Conservation (phyloP, 2,329 filamentous ascomycete genomes). For the Fusarium azukiicola region DNA sequence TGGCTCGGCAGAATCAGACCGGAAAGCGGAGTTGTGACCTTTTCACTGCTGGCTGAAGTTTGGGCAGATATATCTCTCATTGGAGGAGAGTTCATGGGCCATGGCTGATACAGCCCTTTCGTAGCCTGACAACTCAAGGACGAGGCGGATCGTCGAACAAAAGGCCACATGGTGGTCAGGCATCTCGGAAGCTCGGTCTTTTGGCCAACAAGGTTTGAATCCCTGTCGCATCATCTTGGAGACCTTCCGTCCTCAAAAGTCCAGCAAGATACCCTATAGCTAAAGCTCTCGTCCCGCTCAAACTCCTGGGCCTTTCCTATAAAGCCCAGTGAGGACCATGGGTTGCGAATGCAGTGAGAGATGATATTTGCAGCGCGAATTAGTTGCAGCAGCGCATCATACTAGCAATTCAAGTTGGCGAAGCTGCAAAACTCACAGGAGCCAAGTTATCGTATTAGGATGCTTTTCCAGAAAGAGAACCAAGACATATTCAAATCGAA, state of each 20-base stretch:
- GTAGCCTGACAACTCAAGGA: not conserved
- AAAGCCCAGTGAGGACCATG: too few relatives aligned
- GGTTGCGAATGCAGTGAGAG: too few relatives aligned
- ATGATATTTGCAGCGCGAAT: too few relatives aligned
- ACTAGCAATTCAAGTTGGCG: too few relatives aligned
- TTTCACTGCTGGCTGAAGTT: too few relatives aligned
- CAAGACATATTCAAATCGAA: too few relatives aligned
- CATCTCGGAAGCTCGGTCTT: not conserved
- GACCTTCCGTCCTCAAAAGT: not conserved
- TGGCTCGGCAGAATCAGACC: not conserved
- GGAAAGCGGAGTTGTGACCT: not conserved
- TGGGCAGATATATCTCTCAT: not conserved
- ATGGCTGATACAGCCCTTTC: not conserved
- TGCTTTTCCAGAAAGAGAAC: too few relatives aligned
- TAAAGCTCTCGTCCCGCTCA: not conserved
- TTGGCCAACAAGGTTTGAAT: not conserved
- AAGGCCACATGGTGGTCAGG: not conserved
- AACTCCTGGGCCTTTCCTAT: not conserved
- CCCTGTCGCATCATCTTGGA: not conserved
- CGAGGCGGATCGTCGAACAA: not conserved
- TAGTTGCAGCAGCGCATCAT: too few relatives aligned
- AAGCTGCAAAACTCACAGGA: too few relatives aligned
- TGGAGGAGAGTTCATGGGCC: not conserved
- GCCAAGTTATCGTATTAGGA: too few relatives aligned
- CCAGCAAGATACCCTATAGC: not conserved